These are phyloP conservation scores for Synchytrium microbalum DNA, from an alignment of 371 early-diverging fungal species.

Conservation along the genomic window DNA sequence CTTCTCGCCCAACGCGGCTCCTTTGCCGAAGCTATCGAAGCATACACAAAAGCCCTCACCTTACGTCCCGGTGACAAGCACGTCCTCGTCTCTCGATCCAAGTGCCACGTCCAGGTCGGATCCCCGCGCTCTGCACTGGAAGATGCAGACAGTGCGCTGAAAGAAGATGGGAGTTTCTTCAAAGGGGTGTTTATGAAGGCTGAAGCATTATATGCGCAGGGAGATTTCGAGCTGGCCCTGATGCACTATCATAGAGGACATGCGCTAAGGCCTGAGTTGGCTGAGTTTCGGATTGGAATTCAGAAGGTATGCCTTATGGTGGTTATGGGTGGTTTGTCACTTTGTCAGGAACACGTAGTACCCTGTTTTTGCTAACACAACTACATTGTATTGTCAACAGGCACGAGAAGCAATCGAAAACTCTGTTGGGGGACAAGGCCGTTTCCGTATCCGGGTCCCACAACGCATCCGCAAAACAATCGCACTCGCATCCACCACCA, in stretches of 20 bases:
- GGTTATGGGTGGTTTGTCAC: neutral
- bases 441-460: slow-evolving; percentile 22
- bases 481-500: neutral
- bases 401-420: slow-evolving; percentile 46
- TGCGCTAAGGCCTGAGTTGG: slow-evolving; percentile 36
- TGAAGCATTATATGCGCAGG: slow-evolving; percentile 40
- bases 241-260: slow-evolving; percentile 42
- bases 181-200: slow-evolving; percentile 42
- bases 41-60: slow-evolving; percentile 36
- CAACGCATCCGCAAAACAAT: slow-evolving; percentile 7
- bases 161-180: slow-evolving; percentile 33
- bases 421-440: slow-evolving; percentile 33
- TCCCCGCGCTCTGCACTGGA: slow-evolving; percentile 25
- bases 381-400: neutral
- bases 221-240: slow-evolving; percentile 45
- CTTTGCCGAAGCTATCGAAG: slow-evolving; percentile 34
- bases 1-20: slow-evolving; percentile 39
- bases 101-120: slow-evolving; percentile 37
- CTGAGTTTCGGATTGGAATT: slow-evolving; percentile 40
- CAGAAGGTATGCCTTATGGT: slow-evolving; percentile 22
- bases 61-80: slow-evolving; percentile 33
- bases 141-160: slow-evolving; percentile 35
- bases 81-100: slow-evolving; percentile 32
- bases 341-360: too few species aligned
- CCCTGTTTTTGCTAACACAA: too few species aligned